Base-by-base conservation (phyloP, 441 rosid species). In the Flueggea neowawraea region DNA sequence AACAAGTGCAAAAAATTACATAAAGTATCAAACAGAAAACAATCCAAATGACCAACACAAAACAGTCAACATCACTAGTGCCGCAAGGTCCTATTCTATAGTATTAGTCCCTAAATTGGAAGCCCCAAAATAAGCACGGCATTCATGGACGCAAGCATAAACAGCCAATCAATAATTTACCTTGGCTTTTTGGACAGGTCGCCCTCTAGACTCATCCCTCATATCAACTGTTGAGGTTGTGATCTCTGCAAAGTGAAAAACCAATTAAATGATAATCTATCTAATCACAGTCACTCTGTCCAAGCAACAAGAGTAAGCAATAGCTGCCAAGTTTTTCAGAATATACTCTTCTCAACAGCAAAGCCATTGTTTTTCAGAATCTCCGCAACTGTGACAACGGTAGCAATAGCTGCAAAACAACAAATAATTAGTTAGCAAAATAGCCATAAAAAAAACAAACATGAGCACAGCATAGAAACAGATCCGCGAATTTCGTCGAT, bases 331-430 rank as follows among this genome's bases (percentile, higher is more conserved):
- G n/a, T n/a, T n/a, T n/a, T n/a, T n/a, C 5, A 48, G 45, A 17
- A 39, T 90, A 62, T 73, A 86, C 90, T 89, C 89, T 77, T 88
- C 72, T 86, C 96, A 45, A 84, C 82, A 57, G 92, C 96, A 75
- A 88, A 82, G 33, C 90, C 96, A 66, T 77, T 81, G 75, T 82
- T 88, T 76, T 88, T 88, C 56, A 86, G 80, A 62, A 84, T 88
- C 63, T 85, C 90, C 28, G 90, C 84, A 58, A 89, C 70, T 2
- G 96, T 89, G 41, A 89, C 96, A 44, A 84, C 94, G 0, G 91
- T 89, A 9, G 91, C 84, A 69, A 87, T 87, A 63, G 96, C 96
- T 89, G 84, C 80, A 78, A 31, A 74, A 4, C 53, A 14, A 9
- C 13, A 62, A 56, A n/a, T 8, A 31, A 15, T 28, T 17, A 61